These are phyloP conservation scores for Galerina sulciceps DNA, from an alignment of 768 basidiomycete genomes.

Conservation along the genomic window DNA sequence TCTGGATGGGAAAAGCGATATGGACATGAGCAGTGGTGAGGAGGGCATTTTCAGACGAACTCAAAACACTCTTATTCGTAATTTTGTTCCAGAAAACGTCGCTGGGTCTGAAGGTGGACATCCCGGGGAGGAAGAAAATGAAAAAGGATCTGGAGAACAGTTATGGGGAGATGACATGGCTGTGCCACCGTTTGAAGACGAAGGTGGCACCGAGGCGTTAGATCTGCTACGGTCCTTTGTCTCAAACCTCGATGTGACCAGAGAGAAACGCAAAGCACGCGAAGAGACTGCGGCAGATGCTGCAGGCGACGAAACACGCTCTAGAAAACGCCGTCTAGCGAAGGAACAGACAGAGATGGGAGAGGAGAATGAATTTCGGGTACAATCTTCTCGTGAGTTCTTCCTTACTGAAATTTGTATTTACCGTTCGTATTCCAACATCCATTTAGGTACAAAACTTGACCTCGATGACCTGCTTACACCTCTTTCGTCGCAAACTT, in stretches of 20 bases:
- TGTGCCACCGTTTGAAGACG: conserved; percentile 53
- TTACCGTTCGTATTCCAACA: conserved; percentile 4
- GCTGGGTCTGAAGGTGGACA: conserved; percentile 34
- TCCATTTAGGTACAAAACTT: conserved; percentile 54
- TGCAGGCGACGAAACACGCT: conserved; percentile 27
- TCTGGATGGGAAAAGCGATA: conserved; percentile 65
- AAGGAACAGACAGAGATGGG: conserved; percentile 80
- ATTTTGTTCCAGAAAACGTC: conserved; percentile 32
- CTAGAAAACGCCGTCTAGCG: conserved; percentile 63
- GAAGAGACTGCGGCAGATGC: conserved; percentile 36
- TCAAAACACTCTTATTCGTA: not conserved
- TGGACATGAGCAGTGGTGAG: conserved; percentile 43
- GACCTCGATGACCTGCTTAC: conserved; percentile 77
- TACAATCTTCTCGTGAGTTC: conserved; percentile 49
- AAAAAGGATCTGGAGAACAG: conserved; percentile 39
- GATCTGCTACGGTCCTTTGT: conserved; percentile 77
- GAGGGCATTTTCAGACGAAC: conserved; percentile 25
- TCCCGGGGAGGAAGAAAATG: conserved; percentile 38
- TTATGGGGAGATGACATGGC: conserved; percentile 47
- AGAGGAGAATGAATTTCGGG: conserved; percentile 80
- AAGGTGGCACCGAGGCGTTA: conserved; percentile 61
- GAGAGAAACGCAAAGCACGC: conserved; percentile 75
- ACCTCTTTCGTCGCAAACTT: conserved; percentile 67
- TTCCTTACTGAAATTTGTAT: not conserved
- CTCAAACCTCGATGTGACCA: conserved; percentile 59